Base-by-base conservation (phyloP, 2,329 filamentous ascomycete species). In the Colletotrichum gloeosporioides region DNA sequence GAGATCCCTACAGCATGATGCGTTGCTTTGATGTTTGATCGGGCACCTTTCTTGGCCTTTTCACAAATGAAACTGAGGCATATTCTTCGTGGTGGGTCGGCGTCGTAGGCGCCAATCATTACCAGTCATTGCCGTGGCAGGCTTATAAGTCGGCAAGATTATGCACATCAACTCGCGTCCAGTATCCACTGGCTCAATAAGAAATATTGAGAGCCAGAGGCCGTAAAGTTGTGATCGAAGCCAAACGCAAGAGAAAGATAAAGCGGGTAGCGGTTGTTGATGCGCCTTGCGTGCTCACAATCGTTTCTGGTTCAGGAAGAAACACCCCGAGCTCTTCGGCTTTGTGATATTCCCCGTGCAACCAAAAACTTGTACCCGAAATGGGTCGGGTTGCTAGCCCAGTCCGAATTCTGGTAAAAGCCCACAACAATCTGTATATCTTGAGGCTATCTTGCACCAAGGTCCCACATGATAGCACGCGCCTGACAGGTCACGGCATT, bases 181-280 rank as follows among this genome's bases (percentile, higher is more conserved):
- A 13, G n/a, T 53, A 53, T 22, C 10, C n/a, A 53, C 44, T 2
- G 44, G 10, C n/a, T 53, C n/a, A 8, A 53, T 22, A 13, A 53
- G 10, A 0, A 53, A 13, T 10, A 25, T 0, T 22, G n/a, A 4
- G 1, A 8, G 6, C n/a, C 0, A 25, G 44, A 53, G 44, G 0
- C 44, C n/a, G n/a, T 53, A 3, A 53, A 3, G 5, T 1, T 12
- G 10, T 13, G n/a, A 53, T 53, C 0, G 5, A 22, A 53, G 0
- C 12, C 12, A 22, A 53, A 53, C 5, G 12, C 6, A 25, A 22
- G n/a, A 8, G n/a, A 13, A 22, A 0, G 9, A 12, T 22, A 12
- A 1, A 22, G n/a, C 9, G 10, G 3, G 8, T 53, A 3, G 3
- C 44, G 4, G 0, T 53, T 53, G 44, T 8, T 25, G 10, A 8